Conservation (phyloP, 805 yeast species). For the Wickerhamomyces rabaulensis region DNA sequence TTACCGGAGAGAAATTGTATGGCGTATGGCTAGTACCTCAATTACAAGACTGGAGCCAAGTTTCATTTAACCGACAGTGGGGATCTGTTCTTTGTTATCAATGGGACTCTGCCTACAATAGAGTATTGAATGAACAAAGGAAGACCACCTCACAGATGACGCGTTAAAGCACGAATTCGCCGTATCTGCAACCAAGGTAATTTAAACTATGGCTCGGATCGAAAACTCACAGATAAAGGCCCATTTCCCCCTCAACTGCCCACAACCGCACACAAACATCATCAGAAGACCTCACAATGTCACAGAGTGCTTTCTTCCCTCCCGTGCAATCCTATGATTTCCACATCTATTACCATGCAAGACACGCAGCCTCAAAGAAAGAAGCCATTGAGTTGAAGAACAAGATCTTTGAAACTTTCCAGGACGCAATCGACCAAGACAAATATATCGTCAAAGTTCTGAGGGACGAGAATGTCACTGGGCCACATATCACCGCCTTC, state of each 20-base stretch:
- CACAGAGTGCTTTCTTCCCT: slow-evolving; percentile 2
- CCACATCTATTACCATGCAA: slow-evolving; percentile 44
- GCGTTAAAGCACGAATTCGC: no score
- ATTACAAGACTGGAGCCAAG: no score
- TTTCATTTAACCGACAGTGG: no score
- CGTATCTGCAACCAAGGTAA: no score
- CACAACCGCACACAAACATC: not conserved
- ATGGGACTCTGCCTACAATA: no score
- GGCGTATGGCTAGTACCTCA: no score
- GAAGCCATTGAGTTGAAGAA: slow-evolving; percentile 36
- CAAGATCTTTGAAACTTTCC: slow-evolving; percentile 33
- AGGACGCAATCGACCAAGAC: slow-evolving; percentile 30
- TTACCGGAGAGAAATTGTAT: no score
- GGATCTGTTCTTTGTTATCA: no score
- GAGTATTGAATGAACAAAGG: no score
- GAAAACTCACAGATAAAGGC: not conserved
- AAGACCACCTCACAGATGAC: no score
- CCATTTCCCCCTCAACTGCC: not conserved
- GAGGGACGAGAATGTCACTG: slow-evolving; percentile 6
- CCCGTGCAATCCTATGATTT: slow-evolving; percentile 39
- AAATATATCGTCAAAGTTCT: slow-evolving; percentile 8
- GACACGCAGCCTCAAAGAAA: slow-evolving; percentile 25
- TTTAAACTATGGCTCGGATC: no score
- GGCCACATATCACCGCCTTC: slow-evolving; percentile 49
- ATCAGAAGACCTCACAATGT: no score